Evolutionary conservation across 768 basidiomycete genomes (phyloP).

Genomic region (Xerocomellus chrysenteron): DNA sequence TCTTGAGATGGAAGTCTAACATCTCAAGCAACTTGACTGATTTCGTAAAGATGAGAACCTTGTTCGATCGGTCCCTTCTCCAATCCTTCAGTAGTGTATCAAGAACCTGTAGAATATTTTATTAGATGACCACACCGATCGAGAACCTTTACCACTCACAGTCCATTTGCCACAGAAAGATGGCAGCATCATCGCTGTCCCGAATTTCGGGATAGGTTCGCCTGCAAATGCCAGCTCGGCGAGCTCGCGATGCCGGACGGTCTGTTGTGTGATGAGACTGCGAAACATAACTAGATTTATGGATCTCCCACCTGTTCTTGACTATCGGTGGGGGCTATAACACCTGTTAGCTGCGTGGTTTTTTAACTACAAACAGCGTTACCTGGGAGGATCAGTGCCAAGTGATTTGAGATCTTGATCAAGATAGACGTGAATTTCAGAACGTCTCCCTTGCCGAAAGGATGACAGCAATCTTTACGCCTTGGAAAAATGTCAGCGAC

Average conservation of each 20-base stretch:
- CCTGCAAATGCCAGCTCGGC: constrained; percentile 63
- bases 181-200: constrained; percentile 58
- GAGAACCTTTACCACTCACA: constrained; percentile 42
- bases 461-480: constrained; percentile 58
- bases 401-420: constrained; percentile 86
- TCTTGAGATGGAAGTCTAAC: constrained; percentile 73
- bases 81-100: constrained; percentile 63
- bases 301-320: constrained; percentile 55
- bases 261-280: constrained; percentile 22
- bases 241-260: constrained; percentile 59
- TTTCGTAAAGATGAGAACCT: constrained; percentile 93
- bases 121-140: not conserved
- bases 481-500: constrained; percentile 35
- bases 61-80: constrained; percentile 67
- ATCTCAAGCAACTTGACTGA: constrained; percentile 88
- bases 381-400: constrained; percentile 85
- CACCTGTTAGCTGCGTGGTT: not conserved
- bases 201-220: constrained; percentile 55
- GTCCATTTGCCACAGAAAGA: constrained; percentile 84
- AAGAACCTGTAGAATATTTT: constrained; percentile 52
- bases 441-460: constrained; percentile 47
- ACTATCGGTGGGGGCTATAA: constrained; percentile 63
- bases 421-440: constrained; percentile 81
- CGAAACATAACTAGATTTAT: not conserved
- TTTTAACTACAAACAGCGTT: constrained; percentile 3